Evolutionary conservation across 1,139 yeast genomes (phyloP), one percentile per base, ranked within the genome.

Genomic region (Blastobotrys apis): DNA sequence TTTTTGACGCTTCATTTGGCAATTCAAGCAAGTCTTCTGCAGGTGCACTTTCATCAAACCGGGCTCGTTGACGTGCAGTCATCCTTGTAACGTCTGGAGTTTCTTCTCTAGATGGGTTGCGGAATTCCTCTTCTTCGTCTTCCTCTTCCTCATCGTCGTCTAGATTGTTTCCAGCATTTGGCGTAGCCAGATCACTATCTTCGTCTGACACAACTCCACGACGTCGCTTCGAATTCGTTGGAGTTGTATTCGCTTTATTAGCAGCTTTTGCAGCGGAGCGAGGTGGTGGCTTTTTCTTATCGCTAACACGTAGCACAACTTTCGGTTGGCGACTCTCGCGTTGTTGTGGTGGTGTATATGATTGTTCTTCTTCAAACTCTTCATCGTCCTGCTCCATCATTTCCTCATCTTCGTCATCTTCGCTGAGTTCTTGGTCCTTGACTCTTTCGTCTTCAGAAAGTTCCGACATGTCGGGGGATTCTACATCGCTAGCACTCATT

Each of bases 21-120:
- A 59, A 53, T 38, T 58, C 62, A n/a, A 60, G 45, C 22, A 53
- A 48, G 16, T 55, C 56, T 12, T 47, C 49, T 20, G 47, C 41
- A 23, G 56, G 53, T 19, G 50, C 64, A 47, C 54, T 51, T 38
- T 56, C 57, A 30, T 60, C 55, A 40, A 59, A 53, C 39, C 61
- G 52, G 4, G 72, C 65, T 16, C 73, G 61, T 44, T 71, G 73
- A 16, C 74, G 61, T 1, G 67, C 68, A n/a, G 70, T 64, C 60
- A 65, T 60, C 32, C 61, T 57, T 19, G 64, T 54, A 27, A 58
- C 41, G 41, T 64, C 63, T 5, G 68, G 64, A 25, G 67, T 57
- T 29, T 56, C 54, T 40, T 60, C 52, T 13, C 58, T 56, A 35
- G 69, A 65, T 29, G 52, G 52, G 51, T 30, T 50, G 38, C 38